Evolutionary conservation across 768 basidiomycete species (phyloP).

Genomic region (Amyloporia xantha): DNA sequence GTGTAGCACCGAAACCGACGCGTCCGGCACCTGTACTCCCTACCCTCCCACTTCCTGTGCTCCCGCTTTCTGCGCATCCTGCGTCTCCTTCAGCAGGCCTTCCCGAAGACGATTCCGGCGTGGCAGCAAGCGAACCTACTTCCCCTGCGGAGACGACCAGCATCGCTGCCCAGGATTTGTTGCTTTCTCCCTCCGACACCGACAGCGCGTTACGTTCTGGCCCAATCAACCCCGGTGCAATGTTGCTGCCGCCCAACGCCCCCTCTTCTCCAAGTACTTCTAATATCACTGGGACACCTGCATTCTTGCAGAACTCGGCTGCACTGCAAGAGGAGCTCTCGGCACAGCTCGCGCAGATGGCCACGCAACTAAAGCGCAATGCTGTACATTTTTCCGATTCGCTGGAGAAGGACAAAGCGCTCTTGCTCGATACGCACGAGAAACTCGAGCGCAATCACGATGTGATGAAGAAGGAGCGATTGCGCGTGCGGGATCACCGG

Average conservation of each 20-base stretch:
- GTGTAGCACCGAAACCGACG: conserved; percentile 31
- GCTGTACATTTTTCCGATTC: conserved; percentile 70
- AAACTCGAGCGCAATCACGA: conserved; percentile 72
- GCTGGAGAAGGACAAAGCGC: conserved; percentile 66
- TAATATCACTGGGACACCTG: conserved; percentile 1
- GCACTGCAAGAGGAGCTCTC: conserved; percentile 70
- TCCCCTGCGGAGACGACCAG: conserved; percentile 9
- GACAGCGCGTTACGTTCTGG: conserved; percentile 9
- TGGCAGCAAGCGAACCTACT: not conserved
- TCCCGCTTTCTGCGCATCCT: conserved; percentile 4
- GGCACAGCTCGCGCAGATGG: conserved; percentile 76
- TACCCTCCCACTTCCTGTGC: conserved; percentile 40
- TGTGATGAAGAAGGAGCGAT: conserved; percentile 59
- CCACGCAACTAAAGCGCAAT: conserved; percentile 78
- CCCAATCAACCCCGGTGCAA: conserved; percentile 20
- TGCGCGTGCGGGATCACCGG: conserved; percentile 37
- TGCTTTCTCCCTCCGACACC: conserved; percentile 33
- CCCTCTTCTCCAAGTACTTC: conserved; percentile 11
- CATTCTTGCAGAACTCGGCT: conserved; percentile 44
- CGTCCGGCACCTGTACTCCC: conserved; percentile 48
- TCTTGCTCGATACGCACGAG: conserved; percentile 59
- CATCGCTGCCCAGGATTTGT: conserved; percentile 30
- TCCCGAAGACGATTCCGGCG: not conserved
- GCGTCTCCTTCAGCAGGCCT: conserved; percentile 12
- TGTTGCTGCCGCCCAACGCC: conserved; percentile 25